Base-by-base conservation (phyloP, 192 early-diverging fungal species). In the Umbelopsis ramanniana region DNA sequence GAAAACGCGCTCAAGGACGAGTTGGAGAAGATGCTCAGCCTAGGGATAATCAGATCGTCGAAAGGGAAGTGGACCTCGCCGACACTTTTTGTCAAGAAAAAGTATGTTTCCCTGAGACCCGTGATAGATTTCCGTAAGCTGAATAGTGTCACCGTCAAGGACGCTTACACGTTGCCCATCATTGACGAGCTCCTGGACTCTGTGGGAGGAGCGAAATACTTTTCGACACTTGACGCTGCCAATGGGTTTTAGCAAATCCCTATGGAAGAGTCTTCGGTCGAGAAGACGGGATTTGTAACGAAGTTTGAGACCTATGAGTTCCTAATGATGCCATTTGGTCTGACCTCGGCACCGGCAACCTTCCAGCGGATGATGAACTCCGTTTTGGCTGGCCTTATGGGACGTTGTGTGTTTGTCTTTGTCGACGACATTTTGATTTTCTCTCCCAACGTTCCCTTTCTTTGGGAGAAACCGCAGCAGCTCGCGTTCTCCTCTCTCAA, bases 291-390 rank as follows among this genome's bases (percentile, higher is more conserved):
- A 48, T 87, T 87, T 48, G 33, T 57, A 2, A 85, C 82, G 0
- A n/a, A 47, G 3, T 76, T 76, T 26, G 77, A 82, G 0, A 80
- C 73, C 6, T 93, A 75, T 50, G 77, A 91, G 66, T 90, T 82
- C 52, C 33, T 70, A 0, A 85, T 91, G 11, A 76, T 93, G 68
- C 89, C 88, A 2, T 89, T 90, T 71, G 92, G 88, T 0, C 68
- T 93, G 0, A 82, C 81, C 22, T 91, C 90, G 66, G 86, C 84
- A 0, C 89, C 88, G 0, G 88, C 88, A 0, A 83, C 84, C 0
- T 91, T 90, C 72, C 82, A 84, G 52, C n/a, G 50, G 0, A 43
- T 45, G 26, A 72, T 77, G 76, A 33, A 46, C 6, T 38, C 6
- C 0, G 4, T 75, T 3, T 35, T 79, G 21, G n/a, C 9, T 10